A percentile compares a stretch with the other conserved stretches of the same genome.
phyloP scores from a whole-genome alignment of 371 early-diverging fungal species.

The Apophysomyces sp. region DNA sequence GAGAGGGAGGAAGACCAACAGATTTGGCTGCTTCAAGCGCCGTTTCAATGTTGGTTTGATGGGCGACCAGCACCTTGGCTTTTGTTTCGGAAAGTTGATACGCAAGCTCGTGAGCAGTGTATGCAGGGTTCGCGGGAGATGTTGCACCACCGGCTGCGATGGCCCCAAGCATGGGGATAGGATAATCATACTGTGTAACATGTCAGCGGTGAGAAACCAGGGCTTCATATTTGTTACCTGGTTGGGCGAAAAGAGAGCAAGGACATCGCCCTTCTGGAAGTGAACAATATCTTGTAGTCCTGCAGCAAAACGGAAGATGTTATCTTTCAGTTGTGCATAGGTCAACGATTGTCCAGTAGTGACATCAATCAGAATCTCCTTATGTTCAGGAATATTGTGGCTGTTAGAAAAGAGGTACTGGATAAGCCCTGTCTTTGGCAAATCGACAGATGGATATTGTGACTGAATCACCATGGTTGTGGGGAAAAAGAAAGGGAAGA shows the following conservation, averaged over 20 bases:
- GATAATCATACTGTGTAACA: constrained; percentile 35
- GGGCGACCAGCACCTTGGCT: constrained; percentile 61
- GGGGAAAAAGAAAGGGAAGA: neutral
- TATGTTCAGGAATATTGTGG: constrained; percentile 34
- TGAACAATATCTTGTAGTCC: constrained; percentile 59
- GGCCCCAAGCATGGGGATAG: constrained; percentile 33
- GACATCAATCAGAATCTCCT: constrained; percentile 59
- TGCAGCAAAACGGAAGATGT: constrained; percentile 64
- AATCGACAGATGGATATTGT: constrained; percentile 1
- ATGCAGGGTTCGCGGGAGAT: constrained; percentile 75
- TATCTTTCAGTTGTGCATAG: constrained; percentile 58
- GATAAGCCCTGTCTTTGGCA: constrained; percentile 13
- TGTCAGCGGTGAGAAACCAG: neutral
- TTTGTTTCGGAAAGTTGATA: constrained; percentile 72
- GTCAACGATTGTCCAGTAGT: constrained; percentile 54
- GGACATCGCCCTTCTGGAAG: constrained; percentile 65
- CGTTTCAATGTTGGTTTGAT: constrained; percentile 38
- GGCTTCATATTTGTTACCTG: constrained; percentile 34
- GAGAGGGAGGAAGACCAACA: constrained; percentile 48
- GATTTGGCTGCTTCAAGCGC: constrained; percentile 59
- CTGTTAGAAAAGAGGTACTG: constrained; percentile 18
- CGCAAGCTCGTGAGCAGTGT: constrained; percentile 73
- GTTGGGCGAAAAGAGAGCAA: constrained; percentile 73
- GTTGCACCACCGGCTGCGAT: constrained; percentile 59
- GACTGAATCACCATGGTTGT: constrained; percentile 16